Evolutionary conservation across 2,329 filamentous ascomycete genomes (phyloP), one percentile per base, ranked within the genome.

Genomic region (Rhexocercosporidium sp.): DNA sequence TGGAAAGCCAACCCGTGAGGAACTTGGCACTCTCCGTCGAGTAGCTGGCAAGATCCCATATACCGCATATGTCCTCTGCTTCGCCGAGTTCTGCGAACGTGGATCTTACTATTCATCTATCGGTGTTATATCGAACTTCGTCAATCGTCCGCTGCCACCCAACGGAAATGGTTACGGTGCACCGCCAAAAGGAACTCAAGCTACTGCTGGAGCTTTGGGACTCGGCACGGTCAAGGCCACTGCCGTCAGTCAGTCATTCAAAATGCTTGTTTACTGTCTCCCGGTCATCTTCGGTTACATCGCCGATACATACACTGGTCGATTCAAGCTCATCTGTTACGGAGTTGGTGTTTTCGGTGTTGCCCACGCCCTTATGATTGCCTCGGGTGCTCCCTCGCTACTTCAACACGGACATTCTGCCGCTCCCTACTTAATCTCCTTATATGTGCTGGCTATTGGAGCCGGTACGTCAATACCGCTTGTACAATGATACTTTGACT

Each of bases 71-170:
- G 89, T 89, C 37, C 86, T 94, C 66, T 90, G 90, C 59, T 88
- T 92, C 69, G 86, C 91, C 69, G 91, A 94, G 80, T 81, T 93
- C 66, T 91, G 89, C 80, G 91, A 93, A 80, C 88, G 91, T 56
- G 92, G 92, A 79, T 90, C 88, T 20, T 93, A 92, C 85, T 93
- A 93, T 75, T 91, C 91, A 62, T 89, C 88, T 3, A 85, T 86
- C 53, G 84, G 82, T 0, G 79, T 76, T 6, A 88, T 89, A 74
- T 82, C 81, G 70, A 91, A 91, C 76, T 91, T 85, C 71, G 84
- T 91, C 73, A 85, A 90, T 71, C 84, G 85, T 9, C 39, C 22
- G 31, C 75, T 91, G 2, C 88, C 88, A 0, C 68, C 76, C 1
- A 82, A 81, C 34, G 79, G 78, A 7, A 80, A 80, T 71, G 79